Conservation (phyloP, 148 eudicot genomes). For the Linanthus parryae region DNA sequence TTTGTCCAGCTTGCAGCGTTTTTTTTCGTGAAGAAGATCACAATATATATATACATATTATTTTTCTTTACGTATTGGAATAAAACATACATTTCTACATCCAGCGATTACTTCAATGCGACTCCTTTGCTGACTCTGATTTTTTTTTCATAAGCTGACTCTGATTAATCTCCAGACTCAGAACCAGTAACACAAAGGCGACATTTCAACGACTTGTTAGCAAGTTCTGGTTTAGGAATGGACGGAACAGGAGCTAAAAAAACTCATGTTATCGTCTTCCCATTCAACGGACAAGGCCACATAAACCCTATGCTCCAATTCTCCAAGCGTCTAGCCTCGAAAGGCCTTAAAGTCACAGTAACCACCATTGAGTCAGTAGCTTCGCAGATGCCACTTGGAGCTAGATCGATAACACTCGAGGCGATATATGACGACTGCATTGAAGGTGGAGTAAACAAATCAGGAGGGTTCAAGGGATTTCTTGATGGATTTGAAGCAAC, state of each 20-base stretch:
- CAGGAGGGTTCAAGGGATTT: not conserved
- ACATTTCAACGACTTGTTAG: too few species aligned
- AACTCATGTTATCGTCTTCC: slow-evolving; percentile 33
- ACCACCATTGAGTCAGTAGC: not conserved
- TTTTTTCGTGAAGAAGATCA: too few species aligned
- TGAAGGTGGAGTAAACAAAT: not conserved
- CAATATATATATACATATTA: too few species aligned
- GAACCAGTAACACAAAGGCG: too few species aligned
- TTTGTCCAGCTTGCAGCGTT: too few species aligned
- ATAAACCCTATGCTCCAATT: slow-evolving; percentile 56
- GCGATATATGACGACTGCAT: not conserved
- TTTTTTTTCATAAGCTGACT: too few species aligned
- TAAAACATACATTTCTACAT: too few species aligned
- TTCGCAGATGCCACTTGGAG: not conserved
- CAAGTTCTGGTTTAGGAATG: too few species aligned
- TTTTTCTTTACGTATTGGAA: too few species aligned
- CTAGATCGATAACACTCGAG: not conserved
- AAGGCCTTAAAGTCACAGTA: slow-evolving; percentile 37
- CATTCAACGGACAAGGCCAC: slow-evolving; percentile 57
- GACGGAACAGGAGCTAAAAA: not conserved
- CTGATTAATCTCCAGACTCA: too few species aligned
- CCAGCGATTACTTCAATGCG: too few species aligned
- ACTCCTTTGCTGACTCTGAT: too few species aligned
- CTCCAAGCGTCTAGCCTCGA: slow-evolving; percentile 34
- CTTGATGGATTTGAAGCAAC: not conserved